phyloP scores from a whole-genome alignment of 1,139 yeast genomes.

The Yamadazyma sp. region DNA sequence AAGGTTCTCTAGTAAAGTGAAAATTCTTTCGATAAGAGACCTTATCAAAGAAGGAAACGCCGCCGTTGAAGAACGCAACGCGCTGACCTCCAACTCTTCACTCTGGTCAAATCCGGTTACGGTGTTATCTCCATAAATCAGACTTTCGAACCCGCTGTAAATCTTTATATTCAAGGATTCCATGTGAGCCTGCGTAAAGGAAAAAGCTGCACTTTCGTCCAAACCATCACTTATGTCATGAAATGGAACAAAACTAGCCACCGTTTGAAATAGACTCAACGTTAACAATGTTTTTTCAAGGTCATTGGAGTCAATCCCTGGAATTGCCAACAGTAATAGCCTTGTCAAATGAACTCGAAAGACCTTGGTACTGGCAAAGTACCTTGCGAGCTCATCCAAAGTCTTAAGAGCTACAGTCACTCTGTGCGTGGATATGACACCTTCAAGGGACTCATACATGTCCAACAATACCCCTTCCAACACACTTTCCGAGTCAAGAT shows the following conservation, averaged over 20 bases:
- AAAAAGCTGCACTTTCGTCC: conserved; percentile 63
- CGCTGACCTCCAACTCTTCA: conserved; percentile 47
- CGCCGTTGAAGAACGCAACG: conserved; percentile 73
- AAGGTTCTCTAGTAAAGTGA: conserved; percentile 70
- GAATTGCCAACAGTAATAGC: conserved; percentile 64
- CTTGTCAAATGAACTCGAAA: conserved; percentile 81
- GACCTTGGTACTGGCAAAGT: conserved; percentile 62
- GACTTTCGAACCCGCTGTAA: conserved; percentile 18
- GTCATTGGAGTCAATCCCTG: conserved; percentile 90
- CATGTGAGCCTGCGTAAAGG: conserved; percentile 68
- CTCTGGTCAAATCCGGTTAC: conserved; percentile 27
- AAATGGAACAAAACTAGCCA: conserved; percentile 75
- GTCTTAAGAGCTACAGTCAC: conserved; percentile 71
- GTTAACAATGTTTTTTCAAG: conserved; percentile 71
- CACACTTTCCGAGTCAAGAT: conserved; percentile 59
- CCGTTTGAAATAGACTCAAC: conserved; percentile 67
- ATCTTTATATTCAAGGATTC: conserved; percentile 43
- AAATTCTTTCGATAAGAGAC: conserved; percentile 58
- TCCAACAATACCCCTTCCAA: conserved; percentile 70
- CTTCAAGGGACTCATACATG: conserved; percentile 79
- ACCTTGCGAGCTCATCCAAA: conserved; percentile 65
- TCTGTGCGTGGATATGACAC: conserved; percentile 82
- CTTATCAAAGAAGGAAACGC: conserved; percentile 65
- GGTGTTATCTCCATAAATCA: background rate
- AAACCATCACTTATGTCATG: conserved; percentile 49